A percentile compares a stretch with the other conserved stretches of the same genome.
Evolutionary conservation across 495 filamentous ascomycete genomes (phyloP).

Genomic region (Bacidia rubella): DNA sequence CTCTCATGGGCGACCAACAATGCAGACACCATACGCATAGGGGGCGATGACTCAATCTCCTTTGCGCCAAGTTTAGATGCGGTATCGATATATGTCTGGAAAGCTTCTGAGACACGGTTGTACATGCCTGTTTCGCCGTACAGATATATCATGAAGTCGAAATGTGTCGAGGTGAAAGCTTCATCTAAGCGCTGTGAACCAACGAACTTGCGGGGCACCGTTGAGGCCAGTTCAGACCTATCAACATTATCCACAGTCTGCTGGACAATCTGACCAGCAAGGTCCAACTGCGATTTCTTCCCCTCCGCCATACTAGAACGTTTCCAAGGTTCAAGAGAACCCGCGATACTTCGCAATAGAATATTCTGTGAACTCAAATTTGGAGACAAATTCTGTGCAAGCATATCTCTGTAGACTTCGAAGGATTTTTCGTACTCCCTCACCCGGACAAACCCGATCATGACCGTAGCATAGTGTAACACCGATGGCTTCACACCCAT

Average conservation of each 20-base stretch:
- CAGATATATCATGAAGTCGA: slow-evolving; percentile 47
- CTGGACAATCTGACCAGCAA: slow-evolving; percentile 19
- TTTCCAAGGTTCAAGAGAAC: slow-evolving; percentile 24
- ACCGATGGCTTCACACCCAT: slow-evolving; percentile 43
- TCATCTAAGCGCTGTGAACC: slow-evolving; percentile 19
- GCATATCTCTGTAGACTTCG: slow-evolving; percentile 39
- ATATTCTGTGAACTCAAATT: slow-evolving; percentile 34
- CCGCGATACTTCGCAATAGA: slow-evolving; percentile 29
- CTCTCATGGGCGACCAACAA: slow-evolving; percentile 50
- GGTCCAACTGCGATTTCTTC: slow-evolving; percentile 6
- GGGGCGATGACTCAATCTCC: slow-evolving; percentile 23
- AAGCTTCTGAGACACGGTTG: slow-evolving; percentile 39
- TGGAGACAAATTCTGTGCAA: slow-evolving; percentile 28
- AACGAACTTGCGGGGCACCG: slow-evolving; percentile 19
- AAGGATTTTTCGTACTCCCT: slow-evolving; percentile 39
- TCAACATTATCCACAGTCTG: slow-evolving; percentile 22
- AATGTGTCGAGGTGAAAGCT: slow-evolving; percentile 34
- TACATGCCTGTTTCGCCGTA: slow-evolving; percentile 45
- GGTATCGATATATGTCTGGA: slow-evolving; percentile 34
- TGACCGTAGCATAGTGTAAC: slow-evolving; percentile 64
- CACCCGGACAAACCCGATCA: slow-evolving; percentile 46
- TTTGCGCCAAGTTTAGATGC: slow-evolving; percentile 20
- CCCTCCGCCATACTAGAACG: slow-evolving; percentile 17
- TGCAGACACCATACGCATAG: slow-evolving; percentile 45
- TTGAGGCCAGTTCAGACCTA: slow-evolving; percentile 20